Evolutionary conservation across 2,329 filamentous ascomycete genomes (phyloP).

Genomic region (Beauveria medogensis): DNA sequence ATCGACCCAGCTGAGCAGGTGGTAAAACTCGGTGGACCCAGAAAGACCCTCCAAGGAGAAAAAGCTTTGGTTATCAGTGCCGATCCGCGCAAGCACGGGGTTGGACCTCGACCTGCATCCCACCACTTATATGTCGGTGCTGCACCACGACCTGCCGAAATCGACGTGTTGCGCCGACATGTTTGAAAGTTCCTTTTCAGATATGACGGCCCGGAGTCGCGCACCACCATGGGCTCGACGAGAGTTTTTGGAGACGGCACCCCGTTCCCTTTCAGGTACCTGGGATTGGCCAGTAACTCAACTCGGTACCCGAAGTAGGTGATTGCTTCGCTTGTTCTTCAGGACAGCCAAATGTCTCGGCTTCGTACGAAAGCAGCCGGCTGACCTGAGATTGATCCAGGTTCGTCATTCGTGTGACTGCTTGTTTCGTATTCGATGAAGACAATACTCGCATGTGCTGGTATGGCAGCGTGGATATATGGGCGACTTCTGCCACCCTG

Average conservation of each 20-base stretch:
- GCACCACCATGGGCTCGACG: slow-evolving; percentile 3
- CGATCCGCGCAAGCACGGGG: slow-evolving; percentile 1
- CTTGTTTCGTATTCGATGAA: not conserved
- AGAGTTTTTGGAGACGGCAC: not conserved
- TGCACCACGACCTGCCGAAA: slow-evolving; percentile 10
- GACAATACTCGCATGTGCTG: not conserved
- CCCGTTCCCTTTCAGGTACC: not conserved
- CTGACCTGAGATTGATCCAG: not conserved
- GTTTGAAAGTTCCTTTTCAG: not conserved
- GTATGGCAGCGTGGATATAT: not conserved
- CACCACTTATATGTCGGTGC: slow-evolving; percentile 7
- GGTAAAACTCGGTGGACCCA: not conserved
- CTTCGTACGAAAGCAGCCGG: not conserved
- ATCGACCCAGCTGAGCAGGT: not conserved
- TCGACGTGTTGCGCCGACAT: not conserved
- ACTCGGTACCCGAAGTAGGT: too few species aligned
- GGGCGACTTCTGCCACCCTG: not conserved
- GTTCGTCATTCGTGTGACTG: not conserved
- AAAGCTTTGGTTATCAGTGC: not conserved
- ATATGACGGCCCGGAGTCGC: not conserved
- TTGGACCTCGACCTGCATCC: not conserved
- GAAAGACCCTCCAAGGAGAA: not conserved
- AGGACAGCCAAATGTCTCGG: not conserved
- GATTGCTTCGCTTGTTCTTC: too few species aligned
- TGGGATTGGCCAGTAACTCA: too few species aligned